phyloP scores from a whole-genome alignment of 257 asterid species.

The Salvia hispanica region DNA sequence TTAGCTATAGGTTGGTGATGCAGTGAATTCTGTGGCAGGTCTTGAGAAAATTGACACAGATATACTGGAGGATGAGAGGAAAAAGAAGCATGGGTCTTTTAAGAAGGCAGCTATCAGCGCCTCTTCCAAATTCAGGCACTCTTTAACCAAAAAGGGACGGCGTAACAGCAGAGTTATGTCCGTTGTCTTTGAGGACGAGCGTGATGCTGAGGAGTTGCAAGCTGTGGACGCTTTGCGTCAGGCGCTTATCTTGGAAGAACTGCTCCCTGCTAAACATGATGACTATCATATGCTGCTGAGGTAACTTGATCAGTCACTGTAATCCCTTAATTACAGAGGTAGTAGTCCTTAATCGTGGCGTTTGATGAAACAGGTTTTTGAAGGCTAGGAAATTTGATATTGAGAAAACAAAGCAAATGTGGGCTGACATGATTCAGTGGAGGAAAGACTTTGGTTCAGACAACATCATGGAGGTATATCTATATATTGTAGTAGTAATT shows the following conservation, averaged over 20 bases:
- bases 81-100: conserved; percentile 51
- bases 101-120: conserved; percentile 67
- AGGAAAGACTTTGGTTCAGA: conserved; percentile 95
- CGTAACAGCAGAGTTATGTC: conserved; percentile 57
- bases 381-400: conserved; percentile 90
- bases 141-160: conserved; percentile 52
- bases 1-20: not conserved
- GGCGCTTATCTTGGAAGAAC: conserved; percentile 57
- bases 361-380: conserved; percentile 58
- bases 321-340: too few species aligned
- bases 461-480: conserved; percentile 75
- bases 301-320: conserved; percentile 28
- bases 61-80: conserved; percentile 55
- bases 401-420: conserved; percentile 94
- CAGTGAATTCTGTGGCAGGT: conserved; percentile 34
- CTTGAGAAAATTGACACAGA: conserved; percentile 52
- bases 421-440: conserved; percentile 98
- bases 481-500: not conserved
- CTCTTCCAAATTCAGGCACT: conserved; percentile 56
- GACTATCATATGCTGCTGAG: conserved; percentile 65
- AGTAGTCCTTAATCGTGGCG: not conserved
- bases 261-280: conserved; percentile 62
- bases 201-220: conserved; percentile 56
- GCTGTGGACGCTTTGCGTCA: conserved; percentile 69
- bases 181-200: conserved; percentile 55